A percentile compares a stretch with the other conserved stretches of the same genome.
Conservation (phyloP, 75 land plant genomes). For the Ceratopteris richardii region DNA sequence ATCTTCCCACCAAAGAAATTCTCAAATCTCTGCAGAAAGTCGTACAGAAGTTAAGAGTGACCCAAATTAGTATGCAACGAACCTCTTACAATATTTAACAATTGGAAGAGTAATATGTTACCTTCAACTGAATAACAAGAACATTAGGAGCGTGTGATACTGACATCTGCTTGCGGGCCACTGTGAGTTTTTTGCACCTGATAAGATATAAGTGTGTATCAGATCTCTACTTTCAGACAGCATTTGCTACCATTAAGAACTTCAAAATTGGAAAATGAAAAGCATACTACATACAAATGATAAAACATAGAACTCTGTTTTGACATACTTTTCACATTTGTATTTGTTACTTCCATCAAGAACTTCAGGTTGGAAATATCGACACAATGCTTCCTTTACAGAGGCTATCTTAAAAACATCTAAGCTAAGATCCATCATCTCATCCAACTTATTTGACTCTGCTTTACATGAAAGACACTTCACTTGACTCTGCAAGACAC, state of each 20-base stretch:
- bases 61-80: too few relatives aligned
- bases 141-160: conserved; percentile 87
- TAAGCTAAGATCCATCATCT: conserved; percentile 92
- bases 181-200: conserved; percentile 84
- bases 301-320: background rate
- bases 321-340: conserved; percentile 63
- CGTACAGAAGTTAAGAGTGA: too few relatives aligned
- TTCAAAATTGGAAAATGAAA: background rate
- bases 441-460: conserved; percentile 83
- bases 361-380: conserved; percentile 77
- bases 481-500: conserved; percentile 83
- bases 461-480: conserved; percentile 70
- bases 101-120: conserved; percentile 11
- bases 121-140: conserved; percentile 95
- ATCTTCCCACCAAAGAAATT: conserved; percentile 76
- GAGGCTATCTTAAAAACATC: conserved; percentile 52
- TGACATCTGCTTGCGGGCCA: conserved; percentile 90
- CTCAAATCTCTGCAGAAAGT: conserved; percentile 95
- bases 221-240: background rate
- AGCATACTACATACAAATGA: background rate
- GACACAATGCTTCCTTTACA: conserved; percentile 56
- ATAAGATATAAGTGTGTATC: conserved; percentile 3
- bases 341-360: conserved; percentile 93
- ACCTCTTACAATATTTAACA: too few relatives aligned
- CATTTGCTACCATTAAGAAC: background rate